phyloP scores from a whole-genome alignment of 148 eudicot species.

The Camellia japonica region DNA sequence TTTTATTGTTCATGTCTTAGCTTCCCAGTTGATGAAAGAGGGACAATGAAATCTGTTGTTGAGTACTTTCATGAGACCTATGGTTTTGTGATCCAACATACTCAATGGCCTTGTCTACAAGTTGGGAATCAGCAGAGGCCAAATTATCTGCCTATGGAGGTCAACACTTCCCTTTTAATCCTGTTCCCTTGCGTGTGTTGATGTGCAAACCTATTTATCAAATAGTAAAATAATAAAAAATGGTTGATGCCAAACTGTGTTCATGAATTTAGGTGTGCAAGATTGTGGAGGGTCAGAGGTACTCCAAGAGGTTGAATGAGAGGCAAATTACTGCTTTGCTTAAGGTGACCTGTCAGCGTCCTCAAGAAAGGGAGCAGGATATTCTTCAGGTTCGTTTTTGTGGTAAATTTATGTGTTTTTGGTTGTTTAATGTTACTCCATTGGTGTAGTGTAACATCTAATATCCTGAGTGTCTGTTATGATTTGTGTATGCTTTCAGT shows the following conservation, averaged over 20 bases:
- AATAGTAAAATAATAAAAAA: too few relatives aligned
- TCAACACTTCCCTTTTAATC: constrained; percentile 9
- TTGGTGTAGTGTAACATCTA: background rate
- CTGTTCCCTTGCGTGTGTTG: background rate
- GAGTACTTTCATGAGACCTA: constrained; percentile 78
- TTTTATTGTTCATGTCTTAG: constrained; percentile 23
- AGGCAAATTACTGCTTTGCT: constrained; percentile 79
- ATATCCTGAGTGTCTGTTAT: background rate
- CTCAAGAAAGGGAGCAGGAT: constrained; percentile 65
- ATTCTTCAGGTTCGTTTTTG: constrained; percentile 58
- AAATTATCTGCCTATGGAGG: constrained; percentile 94
- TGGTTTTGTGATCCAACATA: constrained; percentile 64
- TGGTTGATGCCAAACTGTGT: background rate
- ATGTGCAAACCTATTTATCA: background rate
- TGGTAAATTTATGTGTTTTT: background rate
- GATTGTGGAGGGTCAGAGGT: constrained; percentile 86
- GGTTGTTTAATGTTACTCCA: background rate
- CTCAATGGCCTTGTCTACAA: constrained; percentile 85
- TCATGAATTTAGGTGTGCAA: constrained; percentile 59
- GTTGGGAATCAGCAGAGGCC: constrained; percentile 80
- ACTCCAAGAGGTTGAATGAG: constrained; percentile 76
- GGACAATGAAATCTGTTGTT: constrained; percentile 77
- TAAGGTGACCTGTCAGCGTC: constrained; percentile 87
- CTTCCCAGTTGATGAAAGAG: constrained; percentile 78
- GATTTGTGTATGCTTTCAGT: background rate